Conservation (phyloP, 371 early-diverging fungal genomes). For the Mucor circinelloides region DNA sequence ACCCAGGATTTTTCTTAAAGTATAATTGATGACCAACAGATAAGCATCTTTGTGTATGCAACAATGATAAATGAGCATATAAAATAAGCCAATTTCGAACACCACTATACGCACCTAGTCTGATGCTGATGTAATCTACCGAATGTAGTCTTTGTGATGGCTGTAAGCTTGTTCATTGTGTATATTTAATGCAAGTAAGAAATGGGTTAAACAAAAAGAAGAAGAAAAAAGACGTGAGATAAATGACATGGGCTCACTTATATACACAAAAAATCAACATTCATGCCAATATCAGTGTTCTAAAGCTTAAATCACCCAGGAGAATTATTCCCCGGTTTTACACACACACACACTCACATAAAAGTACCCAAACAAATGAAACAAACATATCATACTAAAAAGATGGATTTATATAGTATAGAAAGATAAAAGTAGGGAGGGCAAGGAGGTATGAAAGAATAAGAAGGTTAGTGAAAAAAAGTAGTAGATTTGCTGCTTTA, state of each 20-base stretch:
- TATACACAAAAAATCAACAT: not conserved
- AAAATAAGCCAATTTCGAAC: not conserved
- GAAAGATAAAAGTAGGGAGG: not conserved
- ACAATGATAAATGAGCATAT: not conserved
- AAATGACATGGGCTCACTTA: not conserved
- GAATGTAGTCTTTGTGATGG: not conserved
- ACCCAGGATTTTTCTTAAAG: constrained; percentile 1
- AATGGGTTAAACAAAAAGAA: not conserved
- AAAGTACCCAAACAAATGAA: not conserved
- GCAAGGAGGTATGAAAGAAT: not conserved
- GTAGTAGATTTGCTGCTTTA: not conserved
- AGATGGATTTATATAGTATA: not conserved
- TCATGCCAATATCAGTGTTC: not conserved
- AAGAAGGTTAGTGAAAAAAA: not conserved
- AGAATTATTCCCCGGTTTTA: not conserved
- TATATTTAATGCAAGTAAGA: not conserved
- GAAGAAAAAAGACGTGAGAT: not conserved
- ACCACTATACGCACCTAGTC: not conserved
- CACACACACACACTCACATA: not conserved
- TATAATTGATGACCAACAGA: not conserved
- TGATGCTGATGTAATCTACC: not conserved
- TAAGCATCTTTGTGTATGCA: not conserved
- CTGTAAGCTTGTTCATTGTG: not conserved
- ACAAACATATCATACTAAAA: not conserved
- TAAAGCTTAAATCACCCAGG: not conserved